Conservation (phyloP, 805 yeast genomes). For the Debaryomyces castellii region DNA sequence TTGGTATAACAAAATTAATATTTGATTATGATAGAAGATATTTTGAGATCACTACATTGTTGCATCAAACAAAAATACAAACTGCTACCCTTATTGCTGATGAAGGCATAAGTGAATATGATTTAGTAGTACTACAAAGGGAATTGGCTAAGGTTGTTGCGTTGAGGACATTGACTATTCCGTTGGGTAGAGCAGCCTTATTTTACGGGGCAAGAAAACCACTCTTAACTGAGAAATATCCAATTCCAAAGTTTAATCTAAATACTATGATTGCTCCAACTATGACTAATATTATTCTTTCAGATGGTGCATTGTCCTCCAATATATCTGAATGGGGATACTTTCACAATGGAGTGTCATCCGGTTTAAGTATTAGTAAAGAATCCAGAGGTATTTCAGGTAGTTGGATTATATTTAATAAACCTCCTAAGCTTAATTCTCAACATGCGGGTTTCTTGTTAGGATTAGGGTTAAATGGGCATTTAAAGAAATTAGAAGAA, state of each 20-base stretch:
- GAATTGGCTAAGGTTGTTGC: constrained; percentile 62
- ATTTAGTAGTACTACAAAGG: constrained; percentile 52
- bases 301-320: constrained; percentile 51
- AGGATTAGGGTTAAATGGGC: constrained; percentile 92
- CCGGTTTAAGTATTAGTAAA: constrained; percentile 75
- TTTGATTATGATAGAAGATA: constrained; percentile 79
- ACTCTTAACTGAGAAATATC: constrained; percentile 79
- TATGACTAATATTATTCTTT: constrained; percentile 61
- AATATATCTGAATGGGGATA: constrained; percentile 72
- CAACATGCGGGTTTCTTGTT: constrained; percentile 94
- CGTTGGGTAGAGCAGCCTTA: constrained; percentile 77
- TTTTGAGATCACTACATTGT: constrained; percentile 67
- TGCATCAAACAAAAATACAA: constrained; percentile 71
- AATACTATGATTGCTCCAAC: constrained; percentile 63
- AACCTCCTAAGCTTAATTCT: constrained; percentile 66
- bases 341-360: constrained; percentile 88
- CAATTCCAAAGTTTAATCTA: constrained; percentile 73
- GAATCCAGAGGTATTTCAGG: constrained; percentile 73
- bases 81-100: constrained; percentile 40
- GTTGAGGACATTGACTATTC: constrained; percentile 69
- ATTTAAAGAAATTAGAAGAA: constrained; percentile 77
- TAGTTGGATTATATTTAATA: constrained; percentile 88
- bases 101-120: constrained; percentile 52
- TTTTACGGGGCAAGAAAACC: constrained; percentile 71
- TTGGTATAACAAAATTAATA: constrained; percentile 65